phyloP scores from a whole-genome alignment of 305 asterid genomes.

The Fraxinus sp. region DNA sequence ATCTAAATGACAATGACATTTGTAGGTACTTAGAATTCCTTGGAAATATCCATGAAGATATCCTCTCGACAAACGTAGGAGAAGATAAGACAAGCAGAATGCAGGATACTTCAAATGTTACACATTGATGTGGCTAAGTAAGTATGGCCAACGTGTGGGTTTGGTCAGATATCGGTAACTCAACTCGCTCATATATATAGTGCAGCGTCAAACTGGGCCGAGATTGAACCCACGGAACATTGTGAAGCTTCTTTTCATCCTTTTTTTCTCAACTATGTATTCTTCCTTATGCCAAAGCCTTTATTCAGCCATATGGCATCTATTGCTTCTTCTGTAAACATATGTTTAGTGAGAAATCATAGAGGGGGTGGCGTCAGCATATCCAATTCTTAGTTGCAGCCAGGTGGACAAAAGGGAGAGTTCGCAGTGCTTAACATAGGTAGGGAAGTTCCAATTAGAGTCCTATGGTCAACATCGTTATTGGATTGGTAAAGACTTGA shows the following conservation, averaged over 20 bases:
- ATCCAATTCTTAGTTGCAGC: not conserved
- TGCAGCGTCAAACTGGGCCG: not conserved
- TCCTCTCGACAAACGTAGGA: not conserved
- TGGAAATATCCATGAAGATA: not conserved
- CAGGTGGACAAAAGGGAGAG: not conserved
- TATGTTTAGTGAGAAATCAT: not conserved
- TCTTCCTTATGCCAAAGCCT: not conserved
- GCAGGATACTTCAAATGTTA: not conserved
- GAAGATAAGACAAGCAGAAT: not conserved
- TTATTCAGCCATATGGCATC: not conserved
- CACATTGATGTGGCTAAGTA: not conserved
- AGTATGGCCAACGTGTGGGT: not conserved
- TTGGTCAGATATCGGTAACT: not conserved
- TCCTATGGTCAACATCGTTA: not conserved
- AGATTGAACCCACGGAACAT: not conserved
- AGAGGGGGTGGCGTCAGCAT: not conserved
- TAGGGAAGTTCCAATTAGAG: not conserved
- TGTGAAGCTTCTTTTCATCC: not conserved
- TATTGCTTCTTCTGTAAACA: not conserved
- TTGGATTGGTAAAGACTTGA: not conserved
- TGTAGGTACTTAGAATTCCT: not conserved
- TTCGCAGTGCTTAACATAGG: not conserved
- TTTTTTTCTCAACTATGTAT: not conserved
- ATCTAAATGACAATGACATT: not conserved
- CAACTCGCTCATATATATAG: not conserved